A percentile compares a stretch with the other conserved stretches of the same genome.
Conservation (phyloP, 1,139 yeast genomes). For the Meyerozyma carpophila region DNA sequence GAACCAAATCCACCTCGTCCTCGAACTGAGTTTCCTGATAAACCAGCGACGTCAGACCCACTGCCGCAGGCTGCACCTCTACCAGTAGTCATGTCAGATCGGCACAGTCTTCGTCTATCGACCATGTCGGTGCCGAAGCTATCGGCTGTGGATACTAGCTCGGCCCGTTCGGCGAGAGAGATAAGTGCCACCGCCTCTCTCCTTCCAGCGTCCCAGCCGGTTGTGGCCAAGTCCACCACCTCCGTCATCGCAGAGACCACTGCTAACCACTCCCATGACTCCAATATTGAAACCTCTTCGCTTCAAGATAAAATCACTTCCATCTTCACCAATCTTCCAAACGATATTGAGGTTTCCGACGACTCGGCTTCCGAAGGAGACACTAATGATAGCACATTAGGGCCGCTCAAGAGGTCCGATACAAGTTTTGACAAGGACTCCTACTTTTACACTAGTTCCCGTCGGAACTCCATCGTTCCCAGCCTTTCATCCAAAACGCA, state of each 20-base stretch:
- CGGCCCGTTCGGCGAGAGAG: constrained; percentile 1
- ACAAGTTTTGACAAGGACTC: constrained; percentile 5
- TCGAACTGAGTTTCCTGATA: not conserved
- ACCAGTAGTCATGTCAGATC: constrained; percentile 29
- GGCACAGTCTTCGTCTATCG: constrained; percentile 25
- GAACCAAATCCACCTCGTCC: not conserved
- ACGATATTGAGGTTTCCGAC: constrained; percentile 45
- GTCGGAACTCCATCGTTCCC: not conserved
- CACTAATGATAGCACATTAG: constrained; percentile 12
- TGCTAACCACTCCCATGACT: not conserved
- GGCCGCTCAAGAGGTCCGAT: constrained; percentile 5
- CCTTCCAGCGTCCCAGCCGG: not conserved
- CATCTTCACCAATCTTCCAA: constrained; percentile 42
- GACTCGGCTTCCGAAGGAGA: constrained; percentile 44
- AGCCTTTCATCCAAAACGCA: constrained; percentile 26
- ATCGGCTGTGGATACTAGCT: constrained; percentile 1
- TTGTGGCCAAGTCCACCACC: not conserved
- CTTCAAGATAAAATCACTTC: constrained; percentile 27
- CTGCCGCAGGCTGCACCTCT: constrained; percentile 2
- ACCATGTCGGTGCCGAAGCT: constrained; percentile 8
- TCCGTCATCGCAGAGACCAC: constrained; percentile 1
- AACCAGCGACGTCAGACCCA: not conserved
- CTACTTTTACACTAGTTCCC: not conserved
- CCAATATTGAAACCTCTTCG: constrained; percentile 6
- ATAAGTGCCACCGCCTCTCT: not conserved